phyloP scores from a whole-genome alignment of 2,329 filamentous ascomycete genomes.

The Talaromyces piceae region DNA sequence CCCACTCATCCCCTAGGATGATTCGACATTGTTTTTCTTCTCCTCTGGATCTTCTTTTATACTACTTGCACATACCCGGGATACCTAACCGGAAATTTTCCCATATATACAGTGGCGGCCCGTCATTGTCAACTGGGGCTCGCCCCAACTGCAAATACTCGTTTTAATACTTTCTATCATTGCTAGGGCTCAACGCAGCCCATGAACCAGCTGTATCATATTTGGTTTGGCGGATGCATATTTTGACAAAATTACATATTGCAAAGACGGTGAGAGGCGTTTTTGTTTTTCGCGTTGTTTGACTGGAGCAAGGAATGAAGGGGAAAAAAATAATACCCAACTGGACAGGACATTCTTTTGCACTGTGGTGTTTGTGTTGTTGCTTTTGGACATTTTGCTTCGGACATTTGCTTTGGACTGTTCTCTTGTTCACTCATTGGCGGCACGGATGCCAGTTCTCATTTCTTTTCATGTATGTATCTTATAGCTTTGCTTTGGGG shows the following conservation, averaged over 20 bases:
- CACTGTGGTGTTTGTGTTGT: slow-evolving; percentile 8
- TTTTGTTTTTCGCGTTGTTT: slow-evolving; percentile 11
- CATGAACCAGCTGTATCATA: slow-evolving; percentile 4
- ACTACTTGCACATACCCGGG: slow-evolving; percentile 7
- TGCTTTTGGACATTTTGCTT: neutral
- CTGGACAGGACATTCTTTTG: slow-evolving; percentile 13
- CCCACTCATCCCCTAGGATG: neutral
- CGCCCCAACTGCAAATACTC: slow-evolving; percentile 9
- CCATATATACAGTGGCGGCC: neutral
- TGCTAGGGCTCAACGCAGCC: neutral
- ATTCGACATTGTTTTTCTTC: neutral
- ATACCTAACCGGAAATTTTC: slow-evolving; percentile 1
- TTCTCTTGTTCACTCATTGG: slow-evolving; percentile 8
- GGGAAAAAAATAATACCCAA: slow-evolving; percentile 17
- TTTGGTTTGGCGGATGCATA: slow-evolving; percentile 5
- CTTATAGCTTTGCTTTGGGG: slow-evolving; percentile 11
- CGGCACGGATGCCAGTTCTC: slow-evolving; percentile 10
- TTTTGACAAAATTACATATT: slow-evolving; percentile 8
- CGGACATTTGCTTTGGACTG: too few relatives aligned
- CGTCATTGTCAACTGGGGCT: slow-evolving; percentile 6
- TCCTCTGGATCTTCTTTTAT: neutral
- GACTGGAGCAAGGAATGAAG: slow-evolving; percentile 9
- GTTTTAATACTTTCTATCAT: slow-evolving; percentile 3
- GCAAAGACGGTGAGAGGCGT: slow-evolving; percentile 10
- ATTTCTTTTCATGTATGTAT: slow-evolving; percentile 15